Conservation (phyloP, 2,329 filamentous ascomycete species). For the Madurella mycetomatis region DNA sequence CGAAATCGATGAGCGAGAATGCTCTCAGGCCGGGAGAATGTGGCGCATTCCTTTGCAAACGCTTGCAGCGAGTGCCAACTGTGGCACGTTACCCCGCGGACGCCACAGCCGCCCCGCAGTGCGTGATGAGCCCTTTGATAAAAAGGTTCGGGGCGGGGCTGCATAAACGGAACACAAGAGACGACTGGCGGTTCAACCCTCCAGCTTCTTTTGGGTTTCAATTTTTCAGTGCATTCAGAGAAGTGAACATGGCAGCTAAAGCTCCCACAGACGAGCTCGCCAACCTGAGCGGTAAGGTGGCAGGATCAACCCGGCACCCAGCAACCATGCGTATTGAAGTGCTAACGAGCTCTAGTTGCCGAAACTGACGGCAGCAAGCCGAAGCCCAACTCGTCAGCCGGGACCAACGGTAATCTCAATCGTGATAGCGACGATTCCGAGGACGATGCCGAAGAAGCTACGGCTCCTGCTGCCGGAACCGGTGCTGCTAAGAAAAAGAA, state of each 20-base stretch:
- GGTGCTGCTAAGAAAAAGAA: constrained; percentile 70
- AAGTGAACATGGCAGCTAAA: constrained; percentile 39
- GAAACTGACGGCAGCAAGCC: constrained; percentile 37
- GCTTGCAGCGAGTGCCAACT: not conserved
- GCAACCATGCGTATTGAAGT: no score
- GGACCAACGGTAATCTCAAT: constrained; percentile 36
- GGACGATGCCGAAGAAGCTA: constrained; percentile 44
- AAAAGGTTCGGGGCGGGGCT: constrained; percentile 1
- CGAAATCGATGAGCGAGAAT: constrained; percentile 13
- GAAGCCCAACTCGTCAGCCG: constrained; percentile 35
- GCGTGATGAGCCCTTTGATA: not conserved
- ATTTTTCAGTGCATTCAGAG: not conserved
- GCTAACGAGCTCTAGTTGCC: constrained; percentile 32
- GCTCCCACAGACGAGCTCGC: constrained; percentile 38
- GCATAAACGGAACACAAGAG: not conserved
- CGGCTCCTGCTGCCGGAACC: constrained; percentile 35
- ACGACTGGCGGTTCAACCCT: constrained; percentile 4
- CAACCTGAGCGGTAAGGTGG: constrained; percentile 37
- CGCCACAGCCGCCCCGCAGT: constrained; percentile 5
- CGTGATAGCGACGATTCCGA: constrained; percentile 47
- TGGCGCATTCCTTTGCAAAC: not conserved
- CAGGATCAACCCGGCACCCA: not conserved
- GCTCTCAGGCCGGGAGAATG: not conserved
- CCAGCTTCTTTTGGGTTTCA: not conserved
- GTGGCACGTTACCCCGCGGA: not conserved